Base-by-base conservation (phyloP, 257 asterid genomes). In the Rauvolfia tetraphylla region DNA sequence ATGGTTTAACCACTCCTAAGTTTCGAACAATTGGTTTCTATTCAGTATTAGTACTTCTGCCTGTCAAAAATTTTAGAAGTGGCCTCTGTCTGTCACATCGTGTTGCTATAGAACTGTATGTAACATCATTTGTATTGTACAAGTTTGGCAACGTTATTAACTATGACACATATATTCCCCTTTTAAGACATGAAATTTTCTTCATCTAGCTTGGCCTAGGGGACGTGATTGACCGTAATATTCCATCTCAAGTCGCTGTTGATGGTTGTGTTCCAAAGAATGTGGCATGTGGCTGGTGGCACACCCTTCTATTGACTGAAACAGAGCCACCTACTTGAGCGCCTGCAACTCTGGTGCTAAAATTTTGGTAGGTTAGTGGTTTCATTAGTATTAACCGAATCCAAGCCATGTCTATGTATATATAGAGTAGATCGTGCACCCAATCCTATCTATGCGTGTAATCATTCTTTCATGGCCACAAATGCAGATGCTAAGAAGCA, bases 211-310 rank as follows among this genome's bases (percentile, higher is more conserved):
- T 95, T 17, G 99, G 99, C 54, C 80, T 90, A 70, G 97, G 98
- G 1, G 98, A 95, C n/a, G 96, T 88, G 82, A 86, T 91, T 36
- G 98, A 95, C 67, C 97, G 96, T 10, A 92, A 91, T 67, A 83
- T 79, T n/a, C 97, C 99, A 29, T 83, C 85, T 29, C 78, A 91
- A 83, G 93, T 91, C 49, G 7, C 85, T 48, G 48, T 87, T 12
- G 98, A 90, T 7, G 97, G 91, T 51, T 84, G 78, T 38, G 65
- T 70, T 3, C 86, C 91, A 0, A 91, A 78, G 85, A 89, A 87
- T 7, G 94, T 92, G 68, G 92, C 94, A 8, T 95, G 98, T 72
- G 99, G 99, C n/a, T 95, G 99, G 98, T 95, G 99, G 99, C 99
- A 95, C 86, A 95, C 99, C 39, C 96, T 95, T 79, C 79, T 93